Evolutionary conservation across 2,329 filamentous ascomycete genomes (phyloP), one percentile per base, ranked within the genome.

Genomic region (Podosphaera aphanis): DNA sequence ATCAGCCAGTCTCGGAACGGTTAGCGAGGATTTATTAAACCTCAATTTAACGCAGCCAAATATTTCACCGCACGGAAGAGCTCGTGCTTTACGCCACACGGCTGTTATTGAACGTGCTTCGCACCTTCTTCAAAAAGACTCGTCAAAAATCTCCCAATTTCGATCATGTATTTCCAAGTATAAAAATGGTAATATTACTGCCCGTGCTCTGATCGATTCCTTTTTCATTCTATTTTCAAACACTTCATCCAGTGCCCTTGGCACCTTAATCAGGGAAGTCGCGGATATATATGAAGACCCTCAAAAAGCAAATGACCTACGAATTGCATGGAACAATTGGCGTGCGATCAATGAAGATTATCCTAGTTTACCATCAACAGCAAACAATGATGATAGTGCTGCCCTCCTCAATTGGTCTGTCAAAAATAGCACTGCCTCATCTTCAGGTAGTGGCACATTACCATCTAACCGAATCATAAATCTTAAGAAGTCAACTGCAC

Each of bases 311-410:
- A 77, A 79, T 45, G 69, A 66, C 0, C 65, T 98, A 2, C 72
- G 85, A 21, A 79, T 79, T 55, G 83, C 86, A 1, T 94, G 88
- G 85, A 83, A 84, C 54, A 83, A 93, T 62, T 94, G 88, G 83
- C 83, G 83, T 41, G 85, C 85, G 33, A 90, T 93, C 63, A 92
- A 93, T 53, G 86, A 94, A 61, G 86, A 94, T 59, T 95, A 94
- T 54, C 88, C 88, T 0, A 83, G 82, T 1, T 66, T 95, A 0
- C 86, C 88, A 1, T 79, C 80, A 0, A 70, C 83, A 0, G 71
- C 73, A 46, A 69, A 77, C 33, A 76, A 77, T 21, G 49, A 44
- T 33, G 65, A 64, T 8, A 51, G 44, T 27, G 50, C 51, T 2
- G 50, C 56, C 36, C 55, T 52, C 16, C 44, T 56, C 2, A 56